These are phyloP conservation scores for Verticillium nonalfalfae DNA, from an alignment of 2,329 filamentous ascomycete species.

Conservation along the genomic window DNA sequence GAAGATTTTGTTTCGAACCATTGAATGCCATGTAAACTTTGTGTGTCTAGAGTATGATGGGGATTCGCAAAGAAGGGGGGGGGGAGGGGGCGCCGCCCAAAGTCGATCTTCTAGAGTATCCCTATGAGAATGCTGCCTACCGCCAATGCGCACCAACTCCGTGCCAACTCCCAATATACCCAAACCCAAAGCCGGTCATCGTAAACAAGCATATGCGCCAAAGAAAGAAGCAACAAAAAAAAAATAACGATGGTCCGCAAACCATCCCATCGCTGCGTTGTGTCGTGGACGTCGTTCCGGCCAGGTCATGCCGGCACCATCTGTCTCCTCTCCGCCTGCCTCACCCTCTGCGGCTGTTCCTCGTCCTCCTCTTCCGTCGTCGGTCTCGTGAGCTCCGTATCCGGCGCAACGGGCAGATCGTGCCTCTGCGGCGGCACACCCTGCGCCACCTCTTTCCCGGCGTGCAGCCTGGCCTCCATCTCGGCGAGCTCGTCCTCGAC, in stretches of 20 bases:
- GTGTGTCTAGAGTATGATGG: neutral
- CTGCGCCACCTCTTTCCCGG: constrained; percentile 4
- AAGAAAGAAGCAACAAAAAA: neutral
- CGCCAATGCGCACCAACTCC: neutral
- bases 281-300: neutral
- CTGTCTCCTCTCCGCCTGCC: constrained; percentile 25
- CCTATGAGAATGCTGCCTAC: neutral
- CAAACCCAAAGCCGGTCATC: neutral
- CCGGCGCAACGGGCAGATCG: constrained; percentile 20
- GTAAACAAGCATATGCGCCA: neutral
- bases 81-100: neutral
- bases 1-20: no score
- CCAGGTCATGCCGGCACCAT: constrained; percentile 29
- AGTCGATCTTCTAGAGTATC: neutral
- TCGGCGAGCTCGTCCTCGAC: constrained; percentile 92
- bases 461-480: constrained; percentile 45
- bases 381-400: constrained; percentile 23
- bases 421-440: constrained; percentile 1
- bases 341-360: constrained; percentile 8
- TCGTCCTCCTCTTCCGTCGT: constrained; percentile 9
- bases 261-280: neutral
- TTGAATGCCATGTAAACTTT: no score
- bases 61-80: neutral
- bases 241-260: neutral
- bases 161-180: neutral